Conservation (phyloP, 495 filamentous ascomycete species). For the Immersiella caudata region DNA sequence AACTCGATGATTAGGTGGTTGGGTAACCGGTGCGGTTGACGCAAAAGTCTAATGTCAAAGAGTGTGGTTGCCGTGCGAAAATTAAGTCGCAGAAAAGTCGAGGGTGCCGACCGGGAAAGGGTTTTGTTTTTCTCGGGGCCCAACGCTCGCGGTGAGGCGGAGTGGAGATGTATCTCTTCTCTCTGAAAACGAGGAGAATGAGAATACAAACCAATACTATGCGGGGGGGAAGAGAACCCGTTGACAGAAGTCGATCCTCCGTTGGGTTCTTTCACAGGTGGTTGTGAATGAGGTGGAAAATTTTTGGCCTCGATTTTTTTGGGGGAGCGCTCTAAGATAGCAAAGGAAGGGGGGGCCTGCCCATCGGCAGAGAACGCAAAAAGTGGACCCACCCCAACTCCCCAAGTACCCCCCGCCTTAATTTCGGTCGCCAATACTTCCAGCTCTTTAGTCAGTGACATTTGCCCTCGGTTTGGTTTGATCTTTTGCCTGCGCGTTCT, state of each 20-base stretch:
- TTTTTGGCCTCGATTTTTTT: conserved; percentile 41
- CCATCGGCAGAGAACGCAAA: conserved; percentile 1
- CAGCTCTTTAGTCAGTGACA: neutral
- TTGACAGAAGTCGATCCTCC: conserved; percentile 33
- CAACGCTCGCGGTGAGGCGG: conserved; percentile 34
- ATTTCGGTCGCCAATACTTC: neutral
- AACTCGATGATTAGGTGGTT: conserved; percentile 29
- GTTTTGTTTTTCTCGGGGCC: conserved; percentile 18
- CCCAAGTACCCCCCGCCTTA: conserved; percentile 2
- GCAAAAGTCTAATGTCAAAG: conserved; percentile 36
- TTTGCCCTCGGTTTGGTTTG: neutral
- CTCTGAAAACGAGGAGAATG: conserved; percentile 36
- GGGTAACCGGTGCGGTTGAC: conserved; percentile 23
- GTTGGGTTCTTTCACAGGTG: conserved; percentile 38
- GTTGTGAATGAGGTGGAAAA: conserved; percentile 41
- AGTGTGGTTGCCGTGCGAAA: conserved; percentile 31
- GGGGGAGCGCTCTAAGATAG: conserved; percentile 26
- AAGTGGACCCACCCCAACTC: neutral
- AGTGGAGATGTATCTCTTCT: conserved; percentile 45
- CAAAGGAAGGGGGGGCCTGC: conserved; percentile 23
- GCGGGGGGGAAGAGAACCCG: conserved; percentile 32
- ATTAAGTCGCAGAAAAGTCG: conserved; percentile 26
- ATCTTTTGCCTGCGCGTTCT: conserved; percentile 3
- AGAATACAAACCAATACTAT: conserved; percentile 35
- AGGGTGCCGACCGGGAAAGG: conserved; percentile 28